phyloP scores from a whole-genome alignment of 2,329 filamentous ascomycete species.

The Rutstroemia sp. region DNA sequence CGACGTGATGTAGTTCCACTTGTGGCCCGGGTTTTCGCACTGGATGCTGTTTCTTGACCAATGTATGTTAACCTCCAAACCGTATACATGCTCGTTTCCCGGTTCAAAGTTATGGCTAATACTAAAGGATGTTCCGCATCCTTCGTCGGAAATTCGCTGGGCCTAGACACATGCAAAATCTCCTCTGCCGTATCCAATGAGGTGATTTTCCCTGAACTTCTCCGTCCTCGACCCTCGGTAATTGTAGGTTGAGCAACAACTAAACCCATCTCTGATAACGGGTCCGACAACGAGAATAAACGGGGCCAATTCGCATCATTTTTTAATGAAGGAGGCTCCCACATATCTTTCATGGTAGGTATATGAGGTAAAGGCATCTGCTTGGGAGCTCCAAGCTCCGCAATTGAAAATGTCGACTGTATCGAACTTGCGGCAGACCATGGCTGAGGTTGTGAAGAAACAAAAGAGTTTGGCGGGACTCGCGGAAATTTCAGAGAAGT shows the following conservation, averaged over 20 bases:
- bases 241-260: slow-evolving; percentile 56
- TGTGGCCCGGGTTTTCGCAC: slow-evolving; percentile 18
- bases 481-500: slow-evolving; percentile 49
- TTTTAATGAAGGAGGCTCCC: slow-evolving; percentile 46
- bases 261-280: slow-evolving; percentile 76
- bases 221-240: slow-evolving; percentile 31
- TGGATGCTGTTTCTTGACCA: slow-evolving; percentile 52
- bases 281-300: slow-evolving; percentile 78
- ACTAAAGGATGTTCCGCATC: slow-evolving; percentile 47
- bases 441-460: slow-evolving; percentile 58
- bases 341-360: slow-evolving; percentile 50
- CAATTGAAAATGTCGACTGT: slow-evolving; percentile 47
- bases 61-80: slow-evolving; percentile 80
- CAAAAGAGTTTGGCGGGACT: slow-evolving; percentile 77
- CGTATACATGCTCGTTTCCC: slow-evolving; percentile 68
- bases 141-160: slow-evolving; percentile 42
- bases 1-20: slow-evolving; percentile 41
- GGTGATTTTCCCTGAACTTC: slow-evolving; percentile 35
- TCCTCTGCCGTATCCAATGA: slow-evolving; percentile 73
- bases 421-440: slow-evolving; percentile 41
- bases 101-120: slow-evolving; percentile 74
- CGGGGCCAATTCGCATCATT: slow-evolving; percentile 60
- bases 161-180: slow-evolving; percentile 71
- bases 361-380: slow-evolving; percentile 45
- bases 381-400: slow-evolving; percentile 49